Percentiles rank a stretch among this genome's conserved stretches.
Evolutionary conservation across 2,329 filamentous ascomycete species (phyloP).

Genomic region (Ophiostoma sp.): DNA sequence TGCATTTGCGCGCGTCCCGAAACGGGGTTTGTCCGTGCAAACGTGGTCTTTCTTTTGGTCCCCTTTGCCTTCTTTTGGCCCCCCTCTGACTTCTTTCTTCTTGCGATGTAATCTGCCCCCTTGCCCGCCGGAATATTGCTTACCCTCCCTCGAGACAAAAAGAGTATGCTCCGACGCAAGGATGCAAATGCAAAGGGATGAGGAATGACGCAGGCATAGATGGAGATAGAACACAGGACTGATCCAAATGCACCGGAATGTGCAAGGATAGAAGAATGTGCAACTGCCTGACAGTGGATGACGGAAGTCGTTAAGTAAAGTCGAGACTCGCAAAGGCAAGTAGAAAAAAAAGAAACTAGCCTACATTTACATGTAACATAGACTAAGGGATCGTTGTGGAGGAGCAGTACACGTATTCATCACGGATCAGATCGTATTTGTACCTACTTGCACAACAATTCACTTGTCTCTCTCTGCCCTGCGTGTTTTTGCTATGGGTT

Average conservation of each 20-base stretch:
- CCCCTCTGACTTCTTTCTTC: neutral
- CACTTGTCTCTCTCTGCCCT: too few relatives aligned
- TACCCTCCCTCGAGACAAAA: neutral
- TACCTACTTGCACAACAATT: too few relatives aligned
- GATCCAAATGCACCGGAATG: neutral
- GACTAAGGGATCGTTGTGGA: too few relatives aligned
- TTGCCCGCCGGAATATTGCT: too few relatives aligned
- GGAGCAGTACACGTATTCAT: too few relatives aligned
- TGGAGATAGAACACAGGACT: neutral
- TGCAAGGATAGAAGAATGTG: neutral
- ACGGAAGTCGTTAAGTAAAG: too few relatives aligned
- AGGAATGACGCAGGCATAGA: constrained; percentile 1
- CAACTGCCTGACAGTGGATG: neutral
- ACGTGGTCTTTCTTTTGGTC: neutral
- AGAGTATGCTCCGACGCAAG: neutral
- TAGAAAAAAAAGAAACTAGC: neutral
- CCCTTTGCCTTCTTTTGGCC: neutral
- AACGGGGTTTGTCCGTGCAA: neutral
- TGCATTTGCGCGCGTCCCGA: neutral
- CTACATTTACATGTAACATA: neutral
- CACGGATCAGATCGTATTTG: too few relatives aligned
- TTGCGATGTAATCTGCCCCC: too few relatives aligned
- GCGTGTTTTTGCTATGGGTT: too few relatives aligned
- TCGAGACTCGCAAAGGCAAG: neutral
- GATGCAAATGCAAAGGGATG: neutral